Evolutionary conservation across 768 basidiomycete species (phyloP), one percentile per base, ranked within the genome.

Genomic region (Fistulinella prunicolor): DNA sequence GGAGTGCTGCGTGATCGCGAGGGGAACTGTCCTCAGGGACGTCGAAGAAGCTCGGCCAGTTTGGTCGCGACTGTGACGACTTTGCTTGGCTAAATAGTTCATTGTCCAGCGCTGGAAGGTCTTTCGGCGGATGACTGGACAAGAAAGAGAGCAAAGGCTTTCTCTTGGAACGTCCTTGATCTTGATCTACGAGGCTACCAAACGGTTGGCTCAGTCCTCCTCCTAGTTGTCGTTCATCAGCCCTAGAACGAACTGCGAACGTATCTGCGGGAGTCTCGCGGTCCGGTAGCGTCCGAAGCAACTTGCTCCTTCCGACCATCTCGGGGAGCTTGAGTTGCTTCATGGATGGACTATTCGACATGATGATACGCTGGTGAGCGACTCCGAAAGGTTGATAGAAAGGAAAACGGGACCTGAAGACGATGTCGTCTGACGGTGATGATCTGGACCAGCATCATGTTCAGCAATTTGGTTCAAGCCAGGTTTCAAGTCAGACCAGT

Each of bases 61-160:
- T 56, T 32, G 62, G 56, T 46, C 12, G 50, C 28, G 47, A 56
- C 46, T 67, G 64, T 28, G 53, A 43, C 0, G 52, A 57, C 29
- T 64, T 62, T 30, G 59, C 65, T 20, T 55, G 48, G 21, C 35
- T 30, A 28, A 68, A 62, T n/a, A 68, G 10, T 10, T 49, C 48
- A 9, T 66, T 54, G 40, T 66, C 53, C 12, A 68, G 37, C 13
- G 34, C 45, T 9, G 51, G 56, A 23, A 41, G 51, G 17, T 34
- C 32, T 34, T 51, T 60, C 17, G 26, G 26, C 26, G 43, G 17
- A 20, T 51, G 47, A 44, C 40, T 24, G 2, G 49, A n/a, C 23
- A 57, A 20, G 43, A 64, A 51, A 37, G 57, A 62, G 13, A 61
- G 39, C 3, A 54, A 38, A 1, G 38, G 37, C 19, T 26, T 53